These are phyloP conservation scores for Polysphondylium violaceum DNA, from an alignment of 78 protist genomes.

Conservation along the genomic window DNA sequence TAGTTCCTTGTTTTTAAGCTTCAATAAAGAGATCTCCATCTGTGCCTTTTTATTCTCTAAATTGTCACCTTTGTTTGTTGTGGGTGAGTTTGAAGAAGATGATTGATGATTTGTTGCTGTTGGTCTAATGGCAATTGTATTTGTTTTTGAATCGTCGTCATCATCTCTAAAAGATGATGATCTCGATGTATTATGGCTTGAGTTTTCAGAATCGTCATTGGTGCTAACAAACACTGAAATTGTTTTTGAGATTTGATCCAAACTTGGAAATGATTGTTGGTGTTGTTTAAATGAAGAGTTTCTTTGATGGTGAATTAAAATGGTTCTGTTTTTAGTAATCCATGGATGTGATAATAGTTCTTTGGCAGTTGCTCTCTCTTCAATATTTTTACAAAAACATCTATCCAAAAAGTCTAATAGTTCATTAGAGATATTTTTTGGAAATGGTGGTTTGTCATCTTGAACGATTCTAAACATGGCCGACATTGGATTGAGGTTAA, in stretches of 20 bases:
- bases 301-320: slow-evolving; percentile 16
- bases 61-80: slow-evolving; percentile 2
- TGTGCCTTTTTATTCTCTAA: background rate
- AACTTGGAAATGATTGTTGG: background rate
- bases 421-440: slow-evolving; percentile 83
- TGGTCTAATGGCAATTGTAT: slow-evolving; percentile 12
- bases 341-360: slow-evolving; percentile 55
- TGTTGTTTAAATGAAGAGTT: background rate
- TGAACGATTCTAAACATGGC: slow-evolving; percentile 97
- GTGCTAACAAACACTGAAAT: background rate
- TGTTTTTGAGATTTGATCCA: slow-evolving; percentile 12
- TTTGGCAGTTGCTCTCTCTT: slow-evolving; percentile 53
- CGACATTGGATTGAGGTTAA: slow-evolving; percentile 93
- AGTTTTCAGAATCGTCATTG: background rate
- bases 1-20: slow-evolving; percentile 26
- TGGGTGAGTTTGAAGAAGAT: background rate
- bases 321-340: slow-evolving; percentile 39
- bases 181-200: slow-evolving; percentile 14
- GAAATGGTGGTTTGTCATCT: slow-evolving; percentile 96
- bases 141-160: slow-evolving; percentile 1
- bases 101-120: background rate
- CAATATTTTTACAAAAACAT: slow-evolving; percentile 51
- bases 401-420: slow-evolving; percentile 16
- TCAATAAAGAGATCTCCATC: slow-evolving; percentile 19
- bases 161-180: slow-evolving; percentile 11